A percentile compares a stretch with the other conserved stretches of the same genome.
phyloP scores from a whole-genome alignment of 1,284 basidiomycete genomes.

The Dichomitus squalens region DNA sequence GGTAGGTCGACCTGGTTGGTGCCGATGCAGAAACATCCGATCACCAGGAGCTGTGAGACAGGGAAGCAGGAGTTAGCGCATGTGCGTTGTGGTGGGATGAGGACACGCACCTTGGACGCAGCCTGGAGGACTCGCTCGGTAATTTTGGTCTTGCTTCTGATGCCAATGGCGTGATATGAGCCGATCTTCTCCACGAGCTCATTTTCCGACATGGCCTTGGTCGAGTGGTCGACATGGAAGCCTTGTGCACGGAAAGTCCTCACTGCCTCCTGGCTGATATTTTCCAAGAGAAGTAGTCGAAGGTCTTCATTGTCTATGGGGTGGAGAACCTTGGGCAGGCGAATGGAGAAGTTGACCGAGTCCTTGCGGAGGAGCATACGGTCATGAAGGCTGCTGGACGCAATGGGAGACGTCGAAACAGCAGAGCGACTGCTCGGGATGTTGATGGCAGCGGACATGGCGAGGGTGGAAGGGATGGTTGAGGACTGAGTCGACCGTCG shows the following conservation, averaged over 20 bases:
- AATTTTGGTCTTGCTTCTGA: conserved; percentile 97
- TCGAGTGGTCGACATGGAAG: conserved; percentile 91
- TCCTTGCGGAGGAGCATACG: conserved; percentile 40
- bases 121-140: conserved; percentile 89
- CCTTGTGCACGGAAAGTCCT: conserved; percentile 81
- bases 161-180: conserved; percentile 93
- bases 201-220: conserved; percentile 88
- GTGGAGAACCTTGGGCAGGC: conserved; percentile 70
- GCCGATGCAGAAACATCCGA: conserved; percentile 99
- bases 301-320: conserved; percentile 79
- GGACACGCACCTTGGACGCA: conserved; percentile 68
- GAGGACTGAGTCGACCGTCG: no score
- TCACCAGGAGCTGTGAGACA: conserved; percentile 78
- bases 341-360: conserved; percentile 35
- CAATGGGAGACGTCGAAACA: conserved; percentile 51
- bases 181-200: conserved; percentile 90
- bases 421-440: conserved; percentile 42
- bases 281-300: conserved; percentile 87
- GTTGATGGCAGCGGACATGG: conserved; percentile 40
- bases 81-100: not conserved
- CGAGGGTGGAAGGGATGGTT: conserved; percentile 20
- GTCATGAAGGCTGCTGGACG: conserved; percentile 47
- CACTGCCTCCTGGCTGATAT: conserved; percentile 93
- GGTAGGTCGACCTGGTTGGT: conserved; percentile 97
- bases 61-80: not conserved